Evolutionary conservation across 495 filamentous ascomycete genomes (phyloP).

Genomic region (Astrocystis sublimbata): DNA sequence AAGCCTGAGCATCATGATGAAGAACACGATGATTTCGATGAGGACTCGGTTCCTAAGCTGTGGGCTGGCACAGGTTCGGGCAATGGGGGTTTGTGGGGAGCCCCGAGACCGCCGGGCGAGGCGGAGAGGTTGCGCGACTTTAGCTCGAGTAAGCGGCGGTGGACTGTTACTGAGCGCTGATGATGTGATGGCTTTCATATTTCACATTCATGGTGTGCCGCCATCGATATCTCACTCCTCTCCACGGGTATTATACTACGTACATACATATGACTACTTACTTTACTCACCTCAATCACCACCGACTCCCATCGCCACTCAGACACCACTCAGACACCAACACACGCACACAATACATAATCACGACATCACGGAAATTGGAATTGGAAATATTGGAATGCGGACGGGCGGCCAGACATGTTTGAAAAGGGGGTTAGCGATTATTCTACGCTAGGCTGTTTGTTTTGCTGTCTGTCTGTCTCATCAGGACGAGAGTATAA

Average conservation of each 20-base stretch:
- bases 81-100: constrained; percentile 42
- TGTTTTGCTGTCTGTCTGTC: no score
- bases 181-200: constrained; percentile 3
- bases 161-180: constrained; percentile 49
- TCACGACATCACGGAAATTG: no score
- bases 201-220: neutral
- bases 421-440: no score
- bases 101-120: constrained; percentile 36
- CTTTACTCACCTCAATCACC: no score
- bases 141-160: constrained; percentile 43
- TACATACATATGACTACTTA: no score
- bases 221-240: neutral
- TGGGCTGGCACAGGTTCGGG: constrained; percentile 29
- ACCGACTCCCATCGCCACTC: no score
- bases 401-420: no score
- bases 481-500: no score
- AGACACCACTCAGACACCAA: no score
- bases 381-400: no score
- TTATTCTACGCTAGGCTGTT: no score
- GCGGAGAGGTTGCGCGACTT: constrained; percentile 40
- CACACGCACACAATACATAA: no score
- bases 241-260: neutral
- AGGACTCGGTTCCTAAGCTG: constrained; percentile 18
- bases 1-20: constrained; percentile 18
- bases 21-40: constrained; percentile 29